Evolutionary conservation across 257 asterid genomes (phyloP).

Genomic region (Penstemon davidsonii): DNA sequence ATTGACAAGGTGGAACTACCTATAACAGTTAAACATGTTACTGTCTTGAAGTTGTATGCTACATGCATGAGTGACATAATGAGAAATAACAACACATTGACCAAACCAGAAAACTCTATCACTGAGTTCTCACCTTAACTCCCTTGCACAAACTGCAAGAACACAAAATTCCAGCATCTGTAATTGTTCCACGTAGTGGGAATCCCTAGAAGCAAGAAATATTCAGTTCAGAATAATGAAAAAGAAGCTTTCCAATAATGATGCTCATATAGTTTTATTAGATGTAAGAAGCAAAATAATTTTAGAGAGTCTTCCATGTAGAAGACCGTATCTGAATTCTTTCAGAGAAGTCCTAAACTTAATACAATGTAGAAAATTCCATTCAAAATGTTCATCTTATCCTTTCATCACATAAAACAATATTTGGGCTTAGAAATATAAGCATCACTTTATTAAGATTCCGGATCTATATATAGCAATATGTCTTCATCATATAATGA

Average conservation of each 20-base stretch:
- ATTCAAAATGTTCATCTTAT: too few relatives aligned
- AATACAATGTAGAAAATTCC: too few relatives aligned
- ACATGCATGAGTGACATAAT: not conserved
- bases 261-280: constrained; percentile 6
- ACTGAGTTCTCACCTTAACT: constrained; percentile 51
- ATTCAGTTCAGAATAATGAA: constrained; percentile 26
- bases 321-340: not conserved
- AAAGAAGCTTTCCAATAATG: not conserved
- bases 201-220: constrained; percentile 43
- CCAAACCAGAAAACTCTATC: not conserved
- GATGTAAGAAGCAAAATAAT: not conserved
- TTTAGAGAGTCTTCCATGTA: too few relatives aligned
- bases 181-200: constrained; percentile 81
- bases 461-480: too few relatives aligned
- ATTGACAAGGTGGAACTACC: constrained; percentile 92
- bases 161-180: constrained; percentile 83
- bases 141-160: constrained; percentile 86
- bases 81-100: constrained; percentile 2
- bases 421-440: too few relatives aligned
- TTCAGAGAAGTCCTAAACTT: too few relatives aligned
- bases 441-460: too few relatives aligned
- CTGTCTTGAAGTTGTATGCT: constrained; percentile 10
- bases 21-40: constrained; percentile 27
- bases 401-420: too few relatives aligned
- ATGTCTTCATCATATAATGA: too few relatives aligned